Evolutionary conservation across 345 rosid species (phyloP), one percentile per base, ranked within the genome.

Genomic region (Gossypium rotundifolium): DNA sequence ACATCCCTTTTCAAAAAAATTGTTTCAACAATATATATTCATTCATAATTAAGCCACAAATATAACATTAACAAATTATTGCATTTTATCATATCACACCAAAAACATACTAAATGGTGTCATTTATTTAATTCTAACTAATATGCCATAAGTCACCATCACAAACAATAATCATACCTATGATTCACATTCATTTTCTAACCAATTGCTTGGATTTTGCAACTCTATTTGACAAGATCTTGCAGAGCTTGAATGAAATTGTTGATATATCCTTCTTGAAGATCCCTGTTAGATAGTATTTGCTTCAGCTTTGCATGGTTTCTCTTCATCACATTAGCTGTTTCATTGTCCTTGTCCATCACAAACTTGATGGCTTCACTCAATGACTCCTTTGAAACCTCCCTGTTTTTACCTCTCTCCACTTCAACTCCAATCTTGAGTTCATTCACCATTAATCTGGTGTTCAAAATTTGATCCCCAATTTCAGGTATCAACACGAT

Each of bases 351-450:
- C 80, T 71, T 80, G 40, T 79, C 69, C 85, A 78, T 78, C 74
- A 79, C 76, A 0, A 67, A 71, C 5, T 51, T 71, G 72, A 82
- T 63, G 1, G 79, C 85, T 52, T 40, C 22, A 6, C 74, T 52
- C 67, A 82, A 53, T 1, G 58, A 75, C 62, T 81, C 87, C 53
- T 84, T 84, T 0, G 82, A 38, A 29, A 82, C 70, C 82, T 77
- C 72, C 42, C 79, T 81, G 44, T 78, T 72, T 68, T 72, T 40
- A 13, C 54, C 81, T 57, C 87, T 83, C 54, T 61, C 20, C 1
- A 79, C 85, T 76, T 87, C 86, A 0, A 83, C 82, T 0, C 81
- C 29, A 7, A 66, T 25, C 70, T 66, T 66, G 38, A 66, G 33
- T 45, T 66, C 38, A 0, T 66, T 14, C 3, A 12, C 70, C 53